Evolutionary conservation across 129 eudicot genomes (phyloP), one percentile per base, ranked within the genome.

Genomic region (Solidago caesia): DNA sequence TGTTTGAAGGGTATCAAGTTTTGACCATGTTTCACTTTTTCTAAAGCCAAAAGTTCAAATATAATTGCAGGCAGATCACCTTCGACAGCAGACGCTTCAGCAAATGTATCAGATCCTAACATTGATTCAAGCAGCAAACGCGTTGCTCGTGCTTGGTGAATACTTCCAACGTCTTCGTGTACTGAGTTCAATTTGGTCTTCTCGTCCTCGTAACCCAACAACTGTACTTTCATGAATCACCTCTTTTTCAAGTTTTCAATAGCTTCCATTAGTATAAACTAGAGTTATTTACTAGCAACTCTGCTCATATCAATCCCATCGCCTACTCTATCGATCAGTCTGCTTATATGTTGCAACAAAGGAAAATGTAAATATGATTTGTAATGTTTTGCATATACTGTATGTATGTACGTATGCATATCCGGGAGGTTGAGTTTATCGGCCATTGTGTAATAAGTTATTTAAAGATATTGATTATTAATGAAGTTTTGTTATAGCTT

Each of bases 111-210:
- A 74, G 5, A 84, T 94, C 59, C 80, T 94, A 61, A 88, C 97
- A 7, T 67, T 84, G 2, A 85, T 80, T 14, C 96, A 94, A 83
- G 96, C 98, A 33, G 98, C 97, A 12, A 82, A 84, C 21, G 97
- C 89, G 16, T 79, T 94, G 81, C 84, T 94, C 64, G 97, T 89
- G 7, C 87, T 94, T 12, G 97, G 98, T 25, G 97, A 94, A 73
- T 91, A 94, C 88, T 88, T 94, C 55, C 91, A 88, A 66, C 88
- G 97, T 14, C 91, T 94, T 64, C 93, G 97, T 43, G 82, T 91
- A 42, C 87, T 94, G 14, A 87, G 93, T 80, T 83, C 96, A 11
- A 86, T 94, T 14, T 94, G 98, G 98, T 63, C 89, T 7, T 75
- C 89, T 65, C 89, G 96, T 68, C 86, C 92, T 59, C 93, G 72